phyloP scores from a whole-genome alignment of 257 asterid species.

The Phtheirospermum japonicum region DNA sequence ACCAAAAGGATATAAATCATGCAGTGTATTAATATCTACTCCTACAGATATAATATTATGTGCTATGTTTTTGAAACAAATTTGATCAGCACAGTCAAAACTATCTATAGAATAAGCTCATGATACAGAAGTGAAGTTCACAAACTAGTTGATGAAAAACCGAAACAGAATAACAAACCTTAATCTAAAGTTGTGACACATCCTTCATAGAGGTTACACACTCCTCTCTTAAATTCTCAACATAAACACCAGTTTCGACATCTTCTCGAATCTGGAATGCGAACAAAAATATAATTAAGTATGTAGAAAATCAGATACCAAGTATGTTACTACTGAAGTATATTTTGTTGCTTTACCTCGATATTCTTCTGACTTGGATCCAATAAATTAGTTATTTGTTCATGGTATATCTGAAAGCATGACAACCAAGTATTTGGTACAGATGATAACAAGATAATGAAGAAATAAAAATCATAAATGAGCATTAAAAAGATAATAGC shows the following conservation, averaged over 20 bases:
- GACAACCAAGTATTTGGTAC: conserved; percentile 20
- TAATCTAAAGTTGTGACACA: conserved; percentile 72
- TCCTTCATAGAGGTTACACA: conserved; percentile 88
- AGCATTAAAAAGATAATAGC: conserved; percentile 23
- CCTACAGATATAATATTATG: neutral
- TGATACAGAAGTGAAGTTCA: conserved; percentile 16
- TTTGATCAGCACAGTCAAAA: conserved; percentile 17
- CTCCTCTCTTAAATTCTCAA: conserved; percentile 91
- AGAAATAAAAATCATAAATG: neutral
- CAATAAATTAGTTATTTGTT: conserved; percentile 94
- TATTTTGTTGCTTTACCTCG: conserved; percentile 51
- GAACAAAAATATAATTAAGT: conserved; percentile 23
- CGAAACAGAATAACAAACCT: conserved; percentile 46
- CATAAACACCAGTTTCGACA: conserved; percentile 86
- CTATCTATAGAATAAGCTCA: neutral
- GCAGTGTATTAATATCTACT: neutral
- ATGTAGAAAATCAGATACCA: conserved; percentile 14
- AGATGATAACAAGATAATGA: conserved; percentile 2
- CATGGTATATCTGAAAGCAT: conserved; percentile 81
- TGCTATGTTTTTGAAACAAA: conserved; percentile 15
- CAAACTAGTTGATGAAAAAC: conserved; percentile 1
- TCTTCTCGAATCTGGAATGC: conserved; percentile 84
- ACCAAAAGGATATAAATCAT: conserved; percentile 13
- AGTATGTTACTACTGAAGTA: conserved; percentile 12
- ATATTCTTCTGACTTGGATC: conserved; percentile 92